Base-by-base conservation (phyloP, 2,329 filamentous ascomycete genomes). In the Ophiocordyceps camponoti-saundersi region DNA sequence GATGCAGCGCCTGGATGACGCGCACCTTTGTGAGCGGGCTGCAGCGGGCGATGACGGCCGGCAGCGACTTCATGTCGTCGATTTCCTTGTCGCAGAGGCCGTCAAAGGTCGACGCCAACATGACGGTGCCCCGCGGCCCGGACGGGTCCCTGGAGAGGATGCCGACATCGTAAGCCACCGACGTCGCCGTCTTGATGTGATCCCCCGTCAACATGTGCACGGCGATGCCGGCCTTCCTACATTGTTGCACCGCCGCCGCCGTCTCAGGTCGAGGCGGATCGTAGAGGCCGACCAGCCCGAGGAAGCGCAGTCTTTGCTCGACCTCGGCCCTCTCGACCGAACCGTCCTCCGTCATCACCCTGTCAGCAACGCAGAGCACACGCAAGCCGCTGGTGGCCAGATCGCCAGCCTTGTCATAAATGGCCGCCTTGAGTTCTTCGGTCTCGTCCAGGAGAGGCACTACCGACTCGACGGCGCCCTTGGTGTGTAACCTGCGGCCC, bases 191-290 rank as follows among this genome's bases (percentile, higher is more conserved):
- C 57, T 78, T 77, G 55, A 79, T 75, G 58, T 82, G 79, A 50
- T 83, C 79, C 39, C 79, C 79, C 4, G 79, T 83, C 20, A 82
- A 69, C 79, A 83, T 83, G 56, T 82, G 78, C 11, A 83, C 78
- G 23, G 72, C 69, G 50, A 82, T 75, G 41, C 79, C 79, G 16
- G 79, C 79, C 36, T 68, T 60, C 49, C 72, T 74, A 57, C 78
- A 82, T 51, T 69, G 66, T 42, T 65, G 61, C 18, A 83, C 76
- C 3, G 79, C 77, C 2, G 66, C 73, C 15, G 73, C 73, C 11
- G 80, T 80, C 57, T 85, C 82, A 1, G 71, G 64, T 11, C 82
- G 76, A 45, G 82, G 82, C 15, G 82, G 82, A 51, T 87, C 82
- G 54, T 85, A 84, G 3, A 86, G 70, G 39, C 81, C 82, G 39